Base-by-base conservation (phyloP, 257 asterid genomes). In the Agastache rugosa region DNA sequence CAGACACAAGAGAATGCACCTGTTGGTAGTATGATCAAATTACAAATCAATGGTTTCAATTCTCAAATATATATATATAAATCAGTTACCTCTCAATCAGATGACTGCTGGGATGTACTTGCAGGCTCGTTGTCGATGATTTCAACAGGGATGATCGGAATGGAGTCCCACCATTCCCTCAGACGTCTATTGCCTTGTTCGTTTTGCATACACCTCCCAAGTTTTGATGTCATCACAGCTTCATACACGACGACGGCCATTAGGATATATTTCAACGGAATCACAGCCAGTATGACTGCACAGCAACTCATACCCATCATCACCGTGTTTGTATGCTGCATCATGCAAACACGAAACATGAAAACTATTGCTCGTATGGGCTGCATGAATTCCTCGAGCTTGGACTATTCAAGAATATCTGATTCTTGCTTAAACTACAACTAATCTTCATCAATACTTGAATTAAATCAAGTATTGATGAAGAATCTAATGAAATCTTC, bases 141-240 rank as follows among this genome's bases (percentile, higher is more conserved):
- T 73, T 90, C 92, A 0, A 93, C 90, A 0, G 92, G 90, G 10
- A 86, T 77, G 7, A 93, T 80, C 1, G 97, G 97, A 71, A 93
- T 91, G 4, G 97, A 88, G 69, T 91, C 97, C 98, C 98, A 93
- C 98, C 97, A 93, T 77, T 91, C 98, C 76, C 77, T 80, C 11
- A 88, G 60, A 5, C 97, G 84, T 15, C 97, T 82, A 31, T 90
- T 86, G 11, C 96, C 88, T 45, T 75, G 87, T 1, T 91, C 94
- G 14, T 69, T 87, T 58, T 85, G 85, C 77, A 81, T 56, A 6
- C 2, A 15, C 78, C 79, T 83, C 73, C 90, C 94, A 16, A 85
- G 5, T 62, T 69, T 73, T 5, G 93, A 88, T 17, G 87, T 88
- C 70, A 27, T 62, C 19, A 72, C 47, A 72, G 80, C 90, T 39